phyloP scores from a whole-genome alignment of 164 flowering plant genomes.

The Vitis cinerea region DNA sequence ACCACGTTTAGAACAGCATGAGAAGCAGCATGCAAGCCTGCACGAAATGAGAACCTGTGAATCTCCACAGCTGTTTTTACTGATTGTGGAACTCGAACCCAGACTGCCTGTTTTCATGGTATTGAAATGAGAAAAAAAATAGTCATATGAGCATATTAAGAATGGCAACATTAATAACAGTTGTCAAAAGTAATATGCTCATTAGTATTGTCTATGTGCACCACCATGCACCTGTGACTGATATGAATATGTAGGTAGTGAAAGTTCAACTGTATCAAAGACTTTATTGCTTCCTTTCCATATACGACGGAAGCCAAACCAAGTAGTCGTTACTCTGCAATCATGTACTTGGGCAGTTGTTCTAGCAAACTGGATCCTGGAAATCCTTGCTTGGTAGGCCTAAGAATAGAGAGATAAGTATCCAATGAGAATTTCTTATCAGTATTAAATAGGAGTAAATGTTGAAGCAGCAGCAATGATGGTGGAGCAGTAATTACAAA shows the following conservation, averaged over 20 bases:
- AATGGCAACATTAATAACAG: not conserved
- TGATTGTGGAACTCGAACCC: conserved; percentile 79
- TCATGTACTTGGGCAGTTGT: conserved; percentile 65
- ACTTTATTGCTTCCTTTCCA: conserved; percentile 58
- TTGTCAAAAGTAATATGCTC: not conserved
- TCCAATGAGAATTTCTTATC: not conserved
- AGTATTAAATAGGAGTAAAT: conserved; percentile 3
- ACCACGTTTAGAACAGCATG: conserved; percentile 86
- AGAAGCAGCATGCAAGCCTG: conserved; percentile 89
- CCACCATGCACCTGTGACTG: conserved; percentile 68
- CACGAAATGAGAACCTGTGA: conserved; percentile 55
- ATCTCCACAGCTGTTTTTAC: conserved; percentile 53
- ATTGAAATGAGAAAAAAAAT: not conserved
- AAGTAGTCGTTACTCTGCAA: conserved; percentile 86
- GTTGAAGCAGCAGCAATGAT: not conserved
- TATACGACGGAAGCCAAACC: conserved; percentile 85
- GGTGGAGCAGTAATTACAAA: not conserved
- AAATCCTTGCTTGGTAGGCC: conserved; percentile 65
- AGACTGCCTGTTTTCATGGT: conserved; percentile 63
- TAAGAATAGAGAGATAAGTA: conserved; percentile 22
- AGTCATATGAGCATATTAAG: conserved; percentile 1
- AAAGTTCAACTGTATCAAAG: conserved; percentile 72
- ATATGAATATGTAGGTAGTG: conserved; percentile 77
- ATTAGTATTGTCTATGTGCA: not conserved
- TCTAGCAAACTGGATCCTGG: conserved; percentile 23